phyloP scores from a whole-genome alignment of 805 yeast genomes.

The Monosporozyma siamensis region DNA sequence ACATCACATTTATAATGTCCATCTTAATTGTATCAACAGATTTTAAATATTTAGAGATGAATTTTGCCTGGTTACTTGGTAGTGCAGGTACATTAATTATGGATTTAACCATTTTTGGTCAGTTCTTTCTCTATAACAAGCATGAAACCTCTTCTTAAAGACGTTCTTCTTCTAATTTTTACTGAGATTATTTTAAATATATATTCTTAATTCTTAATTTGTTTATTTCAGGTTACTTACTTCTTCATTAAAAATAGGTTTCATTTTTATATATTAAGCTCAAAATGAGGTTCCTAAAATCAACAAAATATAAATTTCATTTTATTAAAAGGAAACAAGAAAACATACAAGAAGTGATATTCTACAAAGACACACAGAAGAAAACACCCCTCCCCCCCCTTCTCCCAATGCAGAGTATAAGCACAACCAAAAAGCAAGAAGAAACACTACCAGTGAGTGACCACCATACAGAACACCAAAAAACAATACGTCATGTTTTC shows the following conservation, averaged over 20 bases:
- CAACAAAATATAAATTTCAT: not conserved
- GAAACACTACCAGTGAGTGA: not conserved
- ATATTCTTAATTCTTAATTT: too few species aligned
- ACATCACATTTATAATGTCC: conserved; percentile 79
- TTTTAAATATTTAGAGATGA: conserved; percentile 60
- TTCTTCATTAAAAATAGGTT: not conserved
- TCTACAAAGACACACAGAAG: too few species aligned
- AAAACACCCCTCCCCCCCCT: too few species aligned
- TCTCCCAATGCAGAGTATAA: too few species aligned
- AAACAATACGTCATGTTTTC: not conserved
- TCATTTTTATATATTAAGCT: not conserved
- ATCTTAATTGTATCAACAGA: conserved; percentile 70
- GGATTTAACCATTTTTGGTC: conserved; percentile 77
- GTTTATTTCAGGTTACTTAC: too few species aligned
- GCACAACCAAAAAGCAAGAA: not conserved
- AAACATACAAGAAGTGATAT: too few species aligned
- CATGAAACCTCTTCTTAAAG: not conserved
- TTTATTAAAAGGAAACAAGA: not conserved
- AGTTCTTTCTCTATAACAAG: conserved; percentile 64
- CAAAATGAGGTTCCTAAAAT: not conserved
- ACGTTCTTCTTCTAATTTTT: not conserved
- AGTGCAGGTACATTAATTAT: conserved; percentile 76
- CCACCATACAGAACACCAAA: not conserved
- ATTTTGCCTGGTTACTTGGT: conserved; percentile 89
- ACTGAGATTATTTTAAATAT: too few species aligned